Percentiles rank a stretch among this genome's conserved stretches.
Evolutionary conservation across 164 flowering plant genomes (phyloP).

Genomic region (Kingdonia uniflora): DNA sequence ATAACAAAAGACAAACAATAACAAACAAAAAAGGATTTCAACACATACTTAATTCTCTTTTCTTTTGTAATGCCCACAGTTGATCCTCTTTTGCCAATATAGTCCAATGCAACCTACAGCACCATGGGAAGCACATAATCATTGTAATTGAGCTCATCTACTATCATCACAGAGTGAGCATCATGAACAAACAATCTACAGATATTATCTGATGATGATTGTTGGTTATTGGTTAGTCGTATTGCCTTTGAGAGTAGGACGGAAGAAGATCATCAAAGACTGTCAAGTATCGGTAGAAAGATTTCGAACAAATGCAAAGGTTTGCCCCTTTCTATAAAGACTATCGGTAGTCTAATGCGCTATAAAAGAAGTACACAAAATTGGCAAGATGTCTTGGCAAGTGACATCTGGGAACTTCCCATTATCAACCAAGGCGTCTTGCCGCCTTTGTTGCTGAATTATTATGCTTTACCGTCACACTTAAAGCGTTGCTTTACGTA

Average conservation of each 20-base stretch:
- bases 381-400: slow-evolving; percentile 9
- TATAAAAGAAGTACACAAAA: background rate
- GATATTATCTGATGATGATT: slow-evolving; percentile 1
- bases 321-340: slow-evolving; percentile 13
- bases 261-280: background rate
- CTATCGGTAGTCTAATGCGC: slow-evolving; percentile 7
- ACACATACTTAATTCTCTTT: no score
- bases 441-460: slow-evolving; percentile 12
- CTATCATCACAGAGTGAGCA: no score
- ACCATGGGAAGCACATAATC: no score
- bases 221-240: background rate
- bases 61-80: no score
- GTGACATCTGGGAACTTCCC: slow-evolving; percentile 9
- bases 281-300: slow-evolving; percentile 1
- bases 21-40: no score
- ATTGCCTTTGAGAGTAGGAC: background rate
- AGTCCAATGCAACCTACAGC: no score
- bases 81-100: no score
- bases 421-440: slow-evolving; percentile 3
- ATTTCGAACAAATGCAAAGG: slow-evolving; percentile 11
- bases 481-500: slow-evolving; percentile 14
- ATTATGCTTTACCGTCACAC: slow-evolving; percentile 10
- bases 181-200: background rate
- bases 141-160: no score
- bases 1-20: no score